Base-by-base conservation (phyloP, 1,139 yeast species). In the Wickerhamiella infanticola region DNA sequence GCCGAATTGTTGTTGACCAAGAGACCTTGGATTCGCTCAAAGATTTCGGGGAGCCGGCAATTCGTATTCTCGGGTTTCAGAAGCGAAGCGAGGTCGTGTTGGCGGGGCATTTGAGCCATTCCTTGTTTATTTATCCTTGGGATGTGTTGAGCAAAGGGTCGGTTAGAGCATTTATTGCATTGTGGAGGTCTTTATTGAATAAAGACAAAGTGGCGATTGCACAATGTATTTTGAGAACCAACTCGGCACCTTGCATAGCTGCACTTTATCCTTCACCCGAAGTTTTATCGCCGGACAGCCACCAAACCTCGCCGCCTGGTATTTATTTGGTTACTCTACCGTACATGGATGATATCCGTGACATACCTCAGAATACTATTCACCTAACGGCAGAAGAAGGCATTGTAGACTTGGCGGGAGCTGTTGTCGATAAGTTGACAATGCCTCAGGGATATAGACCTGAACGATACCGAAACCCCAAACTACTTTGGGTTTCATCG, bases 21-120 rank as follows among this genome's bases (percentile, higher is more conserved):
- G 65, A 66, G 4, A 64, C 65, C 37, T 49, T 68, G 6, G 53
- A 53, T 3, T 53, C 60, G 36, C 52, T 73, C 3, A 57, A 64
- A 31, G 55, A 60, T 35, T 63, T 44, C 29, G 45, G 62, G 4
- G 65, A 62, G 3, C 70, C 77, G 0, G 61, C 65, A 29, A 58
- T 79, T 37, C 74, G 76, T 49, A 62, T 88, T 1, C 54, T 86
- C 7, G 94, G 95, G 0, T 86, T 86, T 61, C 71, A 74, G 47
- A 74, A 79, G 0, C 45, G 51, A 4, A 41, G 48, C 2, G 50
- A 53, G 23, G 47, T 61, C 6, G 50, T 54, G 23, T 51, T 55
- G 38, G 70, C 66, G 42, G 76, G 77, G 58, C 74, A 73, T 50
- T 60, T 74, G 9, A 64, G 72, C 1, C 70, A 77, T 2, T 72